phyloP scores from a whole-genome alignment of 2,329 filamentous ascomycete species.

The Aspergillus carbonarius region DNA sequence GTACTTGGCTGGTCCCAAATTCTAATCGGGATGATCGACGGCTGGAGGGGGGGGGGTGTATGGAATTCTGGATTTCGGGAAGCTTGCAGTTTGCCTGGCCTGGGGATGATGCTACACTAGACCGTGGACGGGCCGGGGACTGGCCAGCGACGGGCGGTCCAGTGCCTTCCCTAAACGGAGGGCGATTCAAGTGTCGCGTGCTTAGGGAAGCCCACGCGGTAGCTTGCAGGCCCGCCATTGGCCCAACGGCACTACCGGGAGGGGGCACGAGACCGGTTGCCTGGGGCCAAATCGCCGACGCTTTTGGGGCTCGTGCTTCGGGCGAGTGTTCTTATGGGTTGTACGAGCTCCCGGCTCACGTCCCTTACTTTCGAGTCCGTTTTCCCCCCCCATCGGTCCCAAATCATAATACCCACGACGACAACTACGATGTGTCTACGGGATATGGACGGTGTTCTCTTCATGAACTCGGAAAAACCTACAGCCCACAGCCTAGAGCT shows the following conservation, averaged over 20 bases:
- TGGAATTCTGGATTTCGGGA: slow-evolving; percentile 13
- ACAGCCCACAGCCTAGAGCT: too few species aligned
- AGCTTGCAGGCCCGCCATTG: slow-evolving; percentile 26
- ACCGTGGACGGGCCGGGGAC: background rate
- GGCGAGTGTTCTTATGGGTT: slow-evolving; percentile 15
- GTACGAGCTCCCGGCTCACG: background rate
- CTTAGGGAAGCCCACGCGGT: slow-evolving; percentile 34
- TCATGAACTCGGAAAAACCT: background rate
- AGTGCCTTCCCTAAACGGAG: background rate
- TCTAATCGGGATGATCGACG: slow-evolving; percentile 14
- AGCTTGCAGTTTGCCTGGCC: slow-evolving; percentile 1
- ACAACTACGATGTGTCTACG: background rate
- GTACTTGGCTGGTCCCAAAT: background rate
- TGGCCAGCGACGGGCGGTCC: background rate
- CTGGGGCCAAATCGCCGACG: slow-evolving; percentile 25
- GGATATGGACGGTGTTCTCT: background rate
- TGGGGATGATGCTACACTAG: background rate
- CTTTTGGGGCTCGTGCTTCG: slow-evolving; percentile 20
- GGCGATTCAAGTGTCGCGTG: slow-evolving; percentile 35
- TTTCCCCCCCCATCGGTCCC: background rate
- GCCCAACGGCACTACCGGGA: slow-evolving; percentile 16
- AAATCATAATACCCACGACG: background rate
- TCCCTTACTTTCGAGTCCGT: slow-evolving; percentile 12
- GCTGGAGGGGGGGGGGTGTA: background rate
- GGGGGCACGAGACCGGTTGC: slow-evolving; percentile 27